Base-by-base conservation (phyloP, 2,329 filamentous ascomycete species). In the Paecilomyces sp. region DNA sequence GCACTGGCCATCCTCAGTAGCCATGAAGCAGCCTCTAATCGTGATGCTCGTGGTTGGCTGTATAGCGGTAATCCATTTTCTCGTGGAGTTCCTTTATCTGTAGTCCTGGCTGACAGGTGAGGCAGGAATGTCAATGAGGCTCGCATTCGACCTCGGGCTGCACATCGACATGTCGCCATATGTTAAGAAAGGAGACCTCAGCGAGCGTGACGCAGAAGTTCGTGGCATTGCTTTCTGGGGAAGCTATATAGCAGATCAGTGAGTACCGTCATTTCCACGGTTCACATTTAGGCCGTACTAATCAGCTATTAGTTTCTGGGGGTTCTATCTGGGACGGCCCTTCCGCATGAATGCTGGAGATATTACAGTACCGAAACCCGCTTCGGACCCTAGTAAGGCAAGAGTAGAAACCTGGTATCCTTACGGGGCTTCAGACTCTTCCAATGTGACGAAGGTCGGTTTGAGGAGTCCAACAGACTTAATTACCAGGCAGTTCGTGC, bases 21-120 rank as follows among this genome's bases (percentile, higher is more conserved):
- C 15, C 74, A 77, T 36, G 79, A 81, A 62, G 75, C 74, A 3
- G 77, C 75, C 6, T 75, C 70, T 22, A 75, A 74, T 15, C 72
- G 78, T 11, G 77, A 79, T 60, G 74, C 78, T 15, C 72, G 79
- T 4, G 77, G 77, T 18, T 80, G 78, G 79, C 64, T 81, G 1
- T 80, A 79, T 58, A 78, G 77, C 52, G 77, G 78, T 75, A 67
- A n/a, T 51, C 28, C 13, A 3, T 0, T 25, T 18, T 30, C 56
- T 15, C 22, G 51, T 22, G n/a, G 36, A n/a, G 3, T 51, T 2
- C 47, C 24, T 55, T 15, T 34, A 53, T 25, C 51, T 56, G 25
- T 60, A 2, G 25, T 36, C 1, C 33, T 13, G 15, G 12, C 15
- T 54, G 4, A 25, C 33, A 55, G 41, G 41, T 52, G 18, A 22